These are phyloP conservation scores for Xylaria sp. DNA, from an alignment of 2,329 filamentous ascomycete species.

Conservation along the genomic window DNA sequence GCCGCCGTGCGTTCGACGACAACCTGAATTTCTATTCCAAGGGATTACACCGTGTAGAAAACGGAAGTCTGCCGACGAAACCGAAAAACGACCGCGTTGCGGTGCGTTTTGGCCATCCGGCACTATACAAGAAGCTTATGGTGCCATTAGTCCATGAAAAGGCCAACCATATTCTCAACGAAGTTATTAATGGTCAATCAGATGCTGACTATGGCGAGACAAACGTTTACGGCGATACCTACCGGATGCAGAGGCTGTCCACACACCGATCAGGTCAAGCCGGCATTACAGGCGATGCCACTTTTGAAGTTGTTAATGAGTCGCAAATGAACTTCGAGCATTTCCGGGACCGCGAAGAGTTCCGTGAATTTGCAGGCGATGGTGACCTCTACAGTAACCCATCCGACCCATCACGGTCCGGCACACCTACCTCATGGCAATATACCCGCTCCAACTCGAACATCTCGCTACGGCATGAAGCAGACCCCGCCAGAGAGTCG, in stretches of 20 bases:
- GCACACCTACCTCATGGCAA: slow-evolving; percentile 63
- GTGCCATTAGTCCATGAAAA: slow-evolving; percentile 95
- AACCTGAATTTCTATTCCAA: slow-evolving; percentile 74
- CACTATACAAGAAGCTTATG: slow-evolving; percentile 87
- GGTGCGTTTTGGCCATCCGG: slow-evolving; percentile 87
- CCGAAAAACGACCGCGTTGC: slow-evolving; percentile 73
- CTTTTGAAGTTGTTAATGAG: slow-evolving; percentile 88
- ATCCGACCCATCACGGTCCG: slow-evolving; percentile 66
- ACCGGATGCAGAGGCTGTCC: slow-evolving; percentile 79
- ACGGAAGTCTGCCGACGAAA: slow-evolving; percentile 59
- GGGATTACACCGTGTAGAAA: slow-evolving; percentile 60
- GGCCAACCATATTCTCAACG: slow-evolving; percentile 83
- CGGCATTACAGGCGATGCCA: slow-evolving; percentile 54
- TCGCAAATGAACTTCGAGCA: slow-evolving; percentile 86
- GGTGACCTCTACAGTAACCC: slow-evolving; percentile 71
- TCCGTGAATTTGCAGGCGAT: slow-evolving; percentile 78
- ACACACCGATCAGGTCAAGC: slow-evolving; percentile 45
- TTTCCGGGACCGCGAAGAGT: slow-evolving; percentile 88
- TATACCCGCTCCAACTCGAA: slow-evolving; percentile 29
- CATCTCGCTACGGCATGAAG: slow-evolving; percentile 5
- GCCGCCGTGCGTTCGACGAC: slow-evolving; percentile 71
- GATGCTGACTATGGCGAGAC: slow-evolving; percentile 68
- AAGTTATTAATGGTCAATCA: slow-evolving; percentile 84
- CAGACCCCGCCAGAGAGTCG: slow-evolving; percentile 5
- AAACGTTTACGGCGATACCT: slow-evolving; percentile 83